phyloP scores from a whole-genome alignment of 2,329 filamentous ascomycete genomes.

The Teratosphaeria destructans region DNA sequence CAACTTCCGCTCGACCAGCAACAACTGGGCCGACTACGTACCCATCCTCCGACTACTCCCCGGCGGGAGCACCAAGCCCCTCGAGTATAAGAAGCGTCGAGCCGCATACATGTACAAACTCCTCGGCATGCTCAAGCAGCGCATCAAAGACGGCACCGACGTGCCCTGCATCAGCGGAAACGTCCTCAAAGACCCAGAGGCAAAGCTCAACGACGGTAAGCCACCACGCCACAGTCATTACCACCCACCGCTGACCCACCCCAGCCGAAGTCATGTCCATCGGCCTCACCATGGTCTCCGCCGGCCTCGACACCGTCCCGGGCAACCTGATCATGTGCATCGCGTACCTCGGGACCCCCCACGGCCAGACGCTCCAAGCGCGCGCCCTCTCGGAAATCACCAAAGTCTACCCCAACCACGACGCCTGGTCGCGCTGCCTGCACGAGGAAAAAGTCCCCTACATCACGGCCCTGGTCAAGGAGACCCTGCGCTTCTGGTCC shows the following conservation, averaged over 20 bases:
- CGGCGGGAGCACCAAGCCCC: conserved; percentile 51
- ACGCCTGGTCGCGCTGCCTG: conserved; percentile 66
- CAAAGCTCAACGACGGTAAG: conserved; percentile 56
- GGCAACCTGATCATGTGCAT: conserved; percentile 72
- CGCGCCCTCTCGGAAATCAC: conserved; percentile 61
- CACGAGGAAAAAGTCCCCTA: conserved; percentile 67
- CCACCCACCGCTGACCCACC: background rate
- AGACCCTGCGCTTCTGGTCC: conserved; percentile 67
- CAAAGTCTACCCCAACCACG: conserved; percentile 58
- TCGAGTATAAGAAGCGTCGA: conserved; percentile 55
- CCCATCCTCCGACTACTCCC: conserved; percentile 58
- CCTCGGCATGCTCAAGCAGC: conserved; percentile 49
- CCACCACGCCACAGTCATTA: conserved; percentile 3
- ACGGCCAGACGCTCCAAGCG: conserved; percentile 60
- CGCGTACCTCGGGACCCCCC: conserved; percentile 58
- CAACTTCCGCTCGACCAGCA: conserved; percentile 67
- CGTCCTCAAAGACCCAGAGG: conserved; percentile 59
- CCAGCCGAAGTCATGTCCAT: conserved; percentile 68
- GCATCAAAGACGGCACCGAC: conserved; percentile 52
- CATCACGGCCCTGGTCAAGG: conserved; percentile 67
- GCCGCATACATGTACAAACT: conserved; percentile 55
- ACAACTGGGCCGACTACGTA: conserved; percentile 75
- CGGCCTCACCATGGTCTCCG: conserved; percentile 71
- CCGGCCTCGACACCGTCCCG: conserved; percentile 71
- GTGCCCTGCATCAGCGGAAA: conserved; percentile 60